phyloP scores from a whole-genome alignment of 179 eudicot species.

The Amaranthus tricolor region DNA sequence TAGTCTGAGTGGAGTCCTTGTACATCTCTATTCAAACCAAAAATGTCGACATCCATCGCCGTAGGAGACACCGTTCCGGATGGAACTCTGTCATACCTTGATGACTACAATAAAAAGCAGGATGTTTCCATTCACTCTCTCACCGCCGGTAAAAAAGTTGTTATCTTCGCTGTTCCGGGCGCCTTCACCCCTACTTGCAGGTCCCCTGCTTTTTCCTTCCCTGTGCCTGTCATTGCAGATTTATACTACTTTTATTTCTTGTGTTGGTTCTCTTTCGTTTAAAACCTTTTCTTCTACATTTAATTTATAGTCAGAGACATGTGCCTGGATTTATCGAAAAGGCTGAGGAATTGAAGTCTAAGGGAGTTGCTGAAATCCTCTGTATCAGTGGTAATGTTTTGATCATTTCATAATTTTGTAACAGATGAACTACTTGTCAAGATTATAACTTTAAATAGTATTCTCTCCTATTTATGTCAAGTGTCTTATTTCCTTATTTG shows the following conservation, averaged over 20 bases:
- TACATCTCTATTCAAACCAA: background rate
- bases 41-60: slow-evolving; percentile 46
- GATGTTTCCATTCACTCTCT: slow-evolving; percentile 54
- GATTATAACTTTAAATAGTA: too few species aligned
- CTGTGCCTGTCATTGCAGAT: too few species aligned
- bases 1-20: too few species aligned
- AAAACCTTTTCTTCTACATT: too few species aligned
- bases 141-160: slow-evolving; percentile 63
- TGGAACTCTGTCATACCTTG: slow-evolving; percentile 49
- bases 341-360: slow-evolving; percentile 74
- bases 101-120: slow-evolving; percentile 47
- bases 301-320: slow-evolving; percentile 53
- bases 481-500: too few species aligned
- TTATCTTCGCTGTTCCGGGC: slow-evolving; percentile 72
- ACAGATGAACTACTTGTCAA: background rate
- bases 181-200: slow-evolving; percentile 83
- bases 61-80: slow-evolving; percentile 64
- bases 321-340: slow-evolving; percentile 80
- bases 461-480: too few species aligned
- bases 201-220: slow-evolving; percentile 13
- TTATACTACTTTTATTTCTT: too few species aligned
- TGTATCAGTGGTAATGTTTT: slow-evolving; percentile 60
- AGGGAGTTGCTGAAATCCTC: slow-evolving; percentile 78
- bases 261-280: too few species aligned
- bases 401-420: too few species aligned